Conservation (phyloP, 139 green algal genomes). For the Eudorina sp. region DNA sequence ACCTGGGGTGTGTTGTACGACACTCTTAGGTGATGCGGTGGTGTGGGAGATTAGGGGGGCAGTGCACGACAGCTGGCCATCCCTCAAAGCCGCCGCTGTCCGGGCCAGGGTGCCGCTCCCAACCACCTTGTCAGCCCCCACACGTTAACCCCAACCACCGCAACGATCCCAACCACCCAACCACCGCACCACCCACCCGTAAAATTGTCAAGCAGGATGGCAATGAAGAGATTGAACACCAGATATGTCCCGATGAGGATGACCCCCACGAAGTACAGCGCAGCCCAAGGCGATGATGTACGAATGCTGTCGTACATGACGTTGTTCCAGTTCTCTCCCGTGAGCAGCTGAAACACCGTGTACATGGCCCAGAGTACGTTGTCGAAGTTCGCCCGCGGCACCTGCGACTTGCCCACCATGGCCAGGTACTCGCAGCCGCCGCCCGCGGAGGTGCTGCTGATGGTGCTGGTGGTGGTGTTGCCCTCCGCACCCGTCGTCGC, state of each 20-base stretch:
- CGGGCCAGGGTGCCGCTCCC: no score
- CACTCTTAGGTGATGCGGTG: no score
- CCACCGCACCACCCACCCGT: neutral
- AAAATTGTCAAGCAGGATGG: conserved; percentile 79
- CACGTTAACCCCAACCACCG: no score
- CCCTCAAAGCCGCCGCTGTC: no score
- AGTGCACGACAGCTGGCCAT: no score
- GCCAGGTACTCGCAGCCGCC: conserved; percentile 50
- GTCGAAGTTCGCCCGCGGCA: conserved; percentile 73
- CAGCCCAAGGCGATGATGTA: conserved; percentile 32
- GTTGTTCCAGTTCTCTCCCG: conserved; percentile 59
- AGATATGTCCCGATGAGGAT: conserved; percentile 83
- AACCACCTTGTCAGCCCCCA: no score
- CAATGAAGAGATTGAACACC: conserved; percentile 87
- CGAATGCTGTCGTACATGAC: conserved; percentile 45
- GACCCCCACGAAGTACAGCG: conserved; percentile 70
- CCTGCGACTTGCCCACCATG: conserved; percentile 60
- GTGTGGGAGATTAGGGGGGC: no score
- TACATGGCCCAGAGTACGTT: conserved; percentile 70
- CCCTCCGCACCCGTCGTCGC: no score
- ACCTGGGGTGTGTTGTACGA: no score
- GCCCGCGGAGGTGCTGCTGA: neutral
- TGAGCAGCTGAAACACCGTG: conserved; percentile 78
- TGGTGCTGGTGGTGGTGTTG: no score
- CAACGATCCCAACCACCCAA: no score